These are phyloP conservation scores for Delitschia confertaspora DNA, from an alignment of 495 filamentous ascomycete genomes.

Conservation along the genomic window DNA sequence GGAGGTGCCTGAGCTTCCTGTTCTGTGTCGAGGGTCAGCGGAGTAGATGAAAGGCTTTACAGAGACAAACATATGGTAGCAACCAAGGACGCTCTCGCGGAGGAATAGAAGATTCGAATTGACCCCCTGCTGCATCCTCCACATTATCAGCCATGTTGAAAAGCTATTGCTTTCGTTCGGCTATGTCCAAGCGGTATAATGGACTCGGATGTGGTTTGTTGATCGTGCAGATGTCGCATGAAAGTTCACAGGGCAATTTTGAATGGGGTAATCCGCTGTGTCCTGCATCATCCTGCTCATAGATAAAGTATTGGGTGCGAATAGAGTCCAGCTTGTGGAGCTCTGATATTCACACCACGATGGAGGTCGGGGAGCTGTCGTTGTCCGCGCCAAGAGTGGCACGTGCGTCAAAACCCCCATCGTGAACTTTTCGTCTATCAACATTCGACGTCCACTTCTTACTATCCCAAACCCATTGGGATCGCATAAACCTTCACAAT, in stretches of 20 bases:
- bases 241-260: no score
- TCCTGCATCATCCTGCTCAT: no score
- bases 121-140: constrained; percentile 2
- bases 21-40: constrained; percentile 47
- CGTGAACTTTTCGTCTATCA: constrained; percentile 3
- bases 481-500: neutral
- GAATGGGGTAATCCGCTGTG: no score
- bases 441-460: neutral
- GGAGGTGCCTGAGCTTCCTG: constrained; percentile 78
- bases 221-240: constrained; percentile 13
- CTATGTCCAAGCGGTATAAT: neutral
- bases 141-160: constrained; percentile 21
- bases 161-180: neutral
- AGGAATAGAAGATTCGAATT: neutral
- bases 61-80: constrained; percentile 41
- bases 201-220: neutral
- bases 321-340: no score
- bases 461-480: neutral
- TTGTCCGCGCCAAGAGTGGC: neutral
- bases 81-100: constrained; percentile 43
- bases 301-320: no score
- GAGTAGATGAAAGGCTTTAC: constrained; percentile 11
- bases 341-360: no score
- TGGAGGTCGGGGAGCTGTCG: no score
- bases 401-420: neutral